Base-by-base conservation (phyloP, 108 stramenopile species). In the Mayamaea pseudoterrestris region DNA sequence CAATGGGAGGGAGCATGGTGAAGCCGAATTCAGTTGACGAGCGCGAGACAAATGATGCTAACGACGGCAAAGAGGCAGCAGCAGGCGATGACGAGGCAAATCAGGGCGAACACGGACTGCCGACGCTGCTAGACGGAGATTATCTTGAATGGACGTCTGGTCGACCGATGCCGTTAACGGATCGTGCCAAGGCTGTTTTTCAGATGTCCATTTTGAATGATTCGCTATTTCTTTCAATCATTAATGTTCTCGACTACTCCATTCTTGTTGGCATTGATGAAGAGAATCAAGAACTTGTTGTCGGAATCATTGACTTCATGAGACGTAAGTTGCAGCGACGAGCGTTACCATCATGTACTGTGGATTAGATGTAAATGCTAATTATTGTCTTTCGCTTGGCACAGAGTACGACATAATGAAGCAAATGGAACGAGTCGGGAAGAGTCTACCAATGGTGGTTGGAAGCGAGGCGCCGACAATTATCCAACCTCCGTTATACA, bases 291-390 rank as follows among this genome's bases (percentile, higher is more conserved):
- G 89, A 95, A 46, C 72, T 95, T 20, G 93, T 94, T 18, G 94
- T 98, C 21, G 97, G 97, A 3, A 98, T 98, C 40, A 98, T 98
- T 56, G 97, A 98, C 65, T 98, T 93, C 50, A 90, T 98, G 93
- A 57, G 97, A 6, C 70, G n/a, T n/a, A n/a, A n/a, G n/a, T n/a
- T n/a, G n/a, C n/a, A n/a, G n/a, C n/a, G n/a, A n/a, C n/a, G n/a
- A n/a, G n/a, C n/a, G n/a, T n/a, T n/a, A n/a, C n/a, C n/a, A n/a
- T n/a, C n/a, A n/a, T n/a, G n/a, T n/a, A n/a, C n/a, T n/a, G n/a
- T n/a, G n/a, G n/a, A n/a, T n/a, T n/a, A n/a, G n/a, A n/a, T n/a
- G n/a, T n/a, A n/a, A n/a, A n/a, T n/a, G 86, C n/a, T n/a, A n/a
- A n/a, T n/a, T n/a, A n/a, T n/a, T n/a, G n/a, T n/a, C n/a, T n/a